Conservation (phyloP, 2,329 filamentous ascomycete species). For the Neonectria hederae region DNA sequence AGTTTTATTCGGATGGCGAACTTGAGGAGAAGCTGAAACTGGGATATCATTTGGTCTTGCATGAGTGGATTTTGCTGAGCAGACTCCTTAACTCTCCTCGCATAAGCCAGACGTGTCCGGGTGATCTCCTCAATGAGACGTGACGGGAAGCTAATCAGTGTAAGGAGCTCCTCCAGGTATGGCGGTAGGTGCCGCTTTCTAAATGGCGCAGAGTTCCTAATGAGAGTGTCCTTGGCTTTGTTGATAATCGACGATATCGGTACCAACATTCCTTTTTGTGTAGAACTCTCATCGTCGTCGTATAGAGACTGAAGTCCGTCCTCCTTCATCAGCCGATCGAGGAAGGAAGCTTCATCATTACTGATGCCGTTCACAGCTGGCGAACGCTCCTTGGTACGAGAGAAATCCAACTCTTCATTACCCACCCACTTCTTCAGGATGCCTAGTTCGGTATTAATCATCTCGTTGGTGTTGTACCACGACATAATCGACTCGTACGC, state of each 20-base stretch:
- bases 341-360: slow-evolving; percentile 88
- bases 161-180: slow-evolving; percentile 95
- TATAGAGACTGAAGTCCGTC: slow-evolving; percentile 93
- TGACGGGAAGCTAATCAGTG: slow-evolving; percentile 96
- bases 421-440: slow-evolving; percentile 97
- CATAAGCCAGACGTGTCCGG: slow-evolving; percentile 87
- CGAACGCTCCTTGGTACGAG: slow-evolving; percentile 75
- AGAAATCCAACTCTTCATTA: slow-evolving; percentile 93
- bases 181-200: slow-evolving; percentile 90
- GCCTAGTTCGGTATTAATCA: slow-evolving; percentile 93
- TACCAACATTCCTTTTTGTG: slow-evolving; percentile 79
- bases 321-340: slow-evolving; percentile 94
- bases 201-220: slow-evolving; percentile 85
- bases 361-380: slow-evolving; percentile 74
- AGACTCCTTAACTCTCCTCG: slow-evolving; percentile 94
- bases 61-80: slow-evolving; percentile 92
- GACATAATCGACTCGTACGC: slow-evolving; percentile 90
- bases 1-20: slow-evolving; percentile 93
- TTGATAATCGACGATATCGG: slow-evolving; percentile 86
- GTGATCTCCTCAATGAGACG: slow-evolving; percentile 97
- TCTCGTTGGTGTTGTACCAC: slow-evolving; percentile 96
- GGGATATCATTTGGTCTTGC: slow-evolving; percentile 96
- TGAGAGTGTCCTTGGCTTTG: slow-evolving; percentile 92
- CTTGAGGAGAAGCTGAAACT: slow-evolving; percentile 92
- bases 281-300: slow-evolving; percentile 65